Base-by-base conservation (phyloP, 768 basidiomycete species). In the Psilocybe cyanescens region DNA sequence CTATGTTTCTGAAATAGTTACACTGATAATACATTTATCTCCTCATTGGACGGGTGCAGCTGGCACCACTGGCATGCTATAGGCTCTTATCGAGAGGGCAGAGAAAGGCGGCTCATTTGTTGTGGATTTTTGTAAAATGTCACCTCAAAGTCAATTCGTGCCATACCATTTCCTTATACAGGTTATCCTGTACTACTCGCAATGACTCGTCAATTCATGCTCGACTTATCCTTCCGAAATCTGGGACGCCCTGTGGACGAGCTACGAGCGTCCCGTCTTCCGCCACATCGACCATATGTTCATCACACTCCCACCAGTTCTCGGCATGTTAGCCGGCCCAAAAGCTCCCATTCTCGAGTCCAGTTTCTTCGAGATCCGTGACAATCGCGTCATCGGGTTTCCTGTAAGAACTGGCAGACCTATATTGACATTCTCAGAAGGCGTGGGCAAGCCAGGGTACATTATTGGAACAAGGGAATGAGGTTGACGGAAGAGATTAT, bases 131-230 rank as follows among this genome's bases (percentile, higher is more conserved):
- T 19, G 63, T 48, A 3, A 12, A 1, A 12, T 41, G 3, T 41
- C 6, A 17, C 4, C 35, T 19, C 0, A 49, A 33, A 3, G 47
- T 39, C 24, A 14, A 39, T 41, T 4, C 24, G 29, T n/a, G 30
- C 11, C n/a, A 44, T 7, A 24, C 37, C 28, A 12, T 33, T n/a
- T 35, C 47, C 45, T 31, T 24, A 3, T 29, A 47, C 55, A 67
- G 68, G 57, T 62, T 31, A 67, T 69, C 6, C 45, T 72, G 35
- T 70, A 72, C 54, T 72, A 70, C 58, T 67, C 65, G n/a, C 69
- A 68, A 61, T 72, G 71, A 70, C 67, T 72, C 46, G 55, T 62
- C 52, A 63, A 58, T 29, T 58, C 63, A 19, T 63, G 59, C 29
- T 63, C 63, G 6, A 62, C 58, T 11, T 72, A 72, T 57, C 62